Conservation (phyloP, 2,329 filamentous ascomycete genomes). For the Grosmannia clavigera region DNA sequence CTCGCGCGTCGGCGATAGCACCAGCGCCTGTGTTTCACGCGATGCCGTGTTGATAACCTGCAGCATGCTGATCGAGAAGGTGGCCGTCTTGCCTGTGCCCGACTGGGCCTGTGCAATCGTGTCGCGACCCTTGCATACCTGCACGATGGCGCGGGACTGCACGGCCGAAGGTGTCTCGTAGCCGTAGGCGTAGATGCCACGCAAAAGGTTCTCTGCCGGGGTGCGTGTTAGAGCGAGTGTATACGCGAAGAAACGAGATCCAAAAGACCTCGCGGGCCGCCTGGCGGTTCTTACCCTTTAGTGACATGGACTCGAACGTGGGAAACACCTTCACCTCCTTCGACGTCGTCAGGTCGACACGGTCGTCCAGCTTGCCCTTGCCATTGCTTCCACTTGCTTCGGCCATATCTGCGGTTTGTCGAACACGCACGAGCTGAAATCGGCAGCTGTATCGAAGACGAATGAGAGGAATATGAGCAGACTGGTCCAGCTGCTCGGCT, state of each 20-base stretch:
- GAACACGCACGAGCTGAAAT: background rate
- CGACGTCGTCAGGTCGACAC: constrained; percentile 96
- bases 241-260: background rate
- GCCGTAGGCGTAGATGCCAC: constrained; percentile 95
- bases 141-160: constrained; percentile 94
- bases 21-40: constrained; percentile 85
- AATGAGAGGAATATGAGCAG: background rate
- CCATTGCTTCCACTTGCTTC: constrained; percentile 40
- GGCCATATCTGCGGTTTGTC: constrained; percentile 49
- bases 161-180: constrained; percentile 98
- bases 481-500: background rate
- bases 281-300: constrained; percentile 51
- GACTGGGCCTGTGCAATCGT: constrained; percentile 98
- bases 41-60: constrained; percentile 92
- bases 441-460: background rate
- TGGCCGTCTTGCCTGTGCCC: constrained; percentile 92
- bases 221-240: background rate
- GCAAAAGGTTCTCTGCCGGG: constrained; percentile 69
- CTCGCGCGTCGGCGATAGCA: constrained; percentile 92
- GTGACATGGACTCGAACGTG: constrained; percentile 88
- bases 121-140: constrained; percentile 97
- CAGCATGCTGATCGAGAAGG: constrained; percentile 91
- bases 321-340: constrained; percentile 95
- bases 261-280: too few species aligned
- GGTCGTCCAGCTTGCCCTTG: constrained; percentile 68